A percentile compares a stretch with the other conserved stretches of the same genome.
Evolutionary conservation across 176 grass and related monocot genomes (phyloP).

Genomic region (Musa troglodytarum): DNA sequence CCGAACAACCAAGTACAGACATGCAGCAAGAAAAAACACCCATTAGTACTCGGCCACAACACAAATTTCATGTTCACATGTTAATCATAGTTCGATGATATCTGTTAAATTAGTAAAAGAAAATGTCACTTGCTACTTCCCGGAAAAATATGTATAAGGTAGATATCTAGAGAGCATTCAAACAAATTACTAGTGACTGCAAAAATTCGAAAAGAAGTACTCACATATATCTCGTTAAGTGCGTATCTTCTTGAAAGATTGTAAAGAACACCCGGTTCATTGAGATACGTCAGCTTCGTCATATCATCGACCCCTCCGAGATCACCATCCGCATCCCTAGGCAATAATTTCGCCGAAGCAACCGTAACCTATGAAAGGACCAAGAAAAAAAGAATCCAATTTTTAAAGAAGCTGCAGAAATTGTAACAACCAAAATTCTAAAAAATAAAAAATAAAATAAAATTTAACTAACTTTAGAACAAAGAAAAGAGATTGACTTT

Average conservation of each 20-base stretch:
- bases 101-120: too few relatives aligned
- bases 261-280: constrained; percentile 92
- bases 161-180: neutral
- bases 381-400: neutral
- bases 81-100: too few relatives aligned
- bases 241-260: constrained; percentile 91
- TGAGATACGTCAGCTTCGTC: constrained; percentile 96
- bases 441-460: neutral
- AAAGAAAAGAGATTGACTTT: constrained; percentile 24
- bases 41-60: too few relatives aligned
- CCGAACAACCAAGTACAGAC: too few relatives aligned
- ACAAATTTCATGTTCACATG: too few relatives aligned
- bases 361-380: constrained; percentile 44
- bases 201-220: constrained; percentile 17
- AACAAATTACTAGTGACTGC: neutral
- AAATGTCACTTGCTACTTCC: too few relatives aligned
- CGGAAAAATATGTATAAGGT: too few relatives aligned
- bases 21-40: too few relatives aligned
- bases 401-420: neutral
- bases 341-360: constrained; percentile 51
- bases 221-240: constrained; percentile 94
- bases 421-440: neutral
- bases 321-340: constrained; percentile 88
- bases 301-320: constrained; percentile 92
- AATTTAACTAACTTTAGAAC: neutral